A percentile compares a stretch with the other conserved stretches of the same genome.
phyloP scores from a whole-genome alignment of 805 yeast species.

The Sugiyamaella mastotermitis region DNA sequence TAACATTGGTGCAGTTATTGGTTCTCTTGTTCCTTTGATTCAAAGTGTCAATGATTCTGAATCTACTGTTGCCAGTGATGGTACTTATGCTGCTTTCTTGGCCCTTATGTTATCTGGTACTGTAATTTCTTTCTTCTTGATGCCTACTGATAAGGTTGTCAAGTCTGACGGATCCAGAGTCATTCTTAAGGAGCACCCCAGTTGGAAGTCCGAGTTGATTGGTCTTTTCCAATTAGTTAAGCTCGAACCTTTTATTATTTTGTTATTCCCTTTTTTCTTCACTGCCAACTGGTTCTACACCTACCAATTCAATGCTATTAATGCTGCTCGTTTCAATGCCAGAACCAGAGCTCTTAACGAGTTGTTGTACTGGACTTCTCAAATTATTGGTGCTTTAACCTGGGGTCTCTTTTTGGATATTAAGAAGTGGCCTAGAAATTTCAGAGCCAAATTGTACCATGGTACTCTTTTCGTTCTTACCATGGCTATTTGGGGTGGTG shows the following conservation, averaged over 20 bases:
- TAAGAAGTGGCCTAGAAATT: constrained; percentile 35
- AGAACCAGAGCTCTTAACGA: constrained; percentile 59
- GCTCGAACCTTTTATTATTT: constrained; percentile 40
- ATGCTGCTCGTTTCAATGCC: constrained; percentile 49
- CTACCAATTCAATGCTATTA: constrained; percentile 55
- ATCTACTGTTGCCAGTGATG: constrained; percentile 35
- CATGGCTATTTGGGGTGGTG: constrained; percentile 56
- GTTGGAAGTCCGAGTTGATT: constrained; percentile 40
- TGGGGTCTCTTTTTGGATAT: constrained; percentile 47
- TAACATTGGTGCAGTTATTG: constrained; percentile 58
- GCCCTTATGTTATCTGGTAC: constrained; percentile 45
- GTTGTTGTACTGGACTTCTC: constrained; percentile 53
- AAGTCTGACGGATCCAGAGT: constrained; percentile 47
- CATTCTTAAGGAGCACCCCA: constrained; percentile 39
- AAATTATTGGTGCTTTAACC: constrained; percentile 50
- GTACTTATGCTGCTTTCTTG: constrained; percentile 51
- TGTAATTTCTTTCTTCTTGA: constrained; percentile 38
- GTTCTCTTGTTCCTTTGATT: constrained; percentile 52
- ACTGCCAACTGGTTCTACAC: constrained; percentile 64
- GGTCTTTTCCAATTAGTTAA: constrained; percentile 36
- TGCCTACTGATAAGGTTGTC: constrained; percentile 46
- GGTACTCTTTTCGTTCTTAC: constrained; percentile 34
- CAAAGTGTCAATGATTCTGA: constrained; percentile 37
- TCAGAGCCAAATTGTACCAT: constrained; percentile 42
- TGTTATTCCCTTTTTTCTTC: constrained; percentile 56